Conservation (phyloP, 805 yeast genomes). For the Kuraishia borneana region DNA sequence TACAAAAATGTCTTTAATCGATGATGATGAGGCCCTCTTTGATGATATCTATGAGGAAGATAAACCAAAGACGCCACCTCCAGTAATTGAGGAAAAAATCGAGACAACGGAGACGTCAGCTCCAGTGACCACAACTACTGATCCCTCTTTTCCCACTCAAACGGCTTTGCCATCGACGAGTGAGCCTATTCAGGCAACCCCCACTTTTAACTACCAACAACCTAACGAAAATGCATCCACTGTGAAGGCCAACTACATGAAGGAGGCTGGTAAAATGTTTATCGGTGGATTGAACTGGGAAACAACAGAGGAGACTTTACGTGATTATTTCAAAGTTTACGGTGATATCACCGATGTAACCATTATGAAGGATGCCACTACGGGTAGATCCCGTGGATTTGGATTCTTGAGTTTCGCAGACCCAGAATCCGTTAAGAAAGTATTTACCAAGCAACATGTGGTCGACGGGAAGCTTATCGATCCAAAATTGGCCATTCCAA, state of each 20-base stretch:
- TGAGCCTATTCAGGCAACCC: constrained; percentile 16
- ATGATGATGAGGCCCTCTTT: constrained; percentile 90
- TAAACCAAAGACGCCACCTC: constrained; percentile 6
- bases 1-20: constrained; percentile 48
- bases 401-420: constrained; percentile 85
- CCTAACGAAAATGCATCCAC: constrained; percentile 5
- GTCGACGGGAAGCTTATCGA: constrained; percentile 94
- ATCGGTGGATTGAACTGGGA: constrained; percentile 98
- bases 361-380: constrained; percentile 81
- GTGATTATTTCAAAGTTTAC: constrained; percentile 71
- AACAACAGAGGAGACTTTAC: constrained; percentile 81
- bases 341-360: constrained; percentile 85
- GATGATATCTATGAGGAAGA: constrained; percentile 67
- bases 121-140: constrained; percentile 1
- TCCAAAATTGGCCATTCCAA: constrained; percentile 95
- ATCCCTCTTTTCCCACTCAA: constrained; percentile 9
- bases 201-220: constrained; percentile 5
- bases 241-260: constrained; percentile 6
- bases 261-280: constrained; percentile 77
- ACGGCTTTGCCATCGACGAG: constrained; percentile 17
- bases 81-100: constrained; percentile 12
- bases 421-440: constrained; percentile 76
- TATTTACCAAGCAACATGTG: constrained; percentile 75
- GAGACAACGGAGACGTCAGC: constrained; percentile 5
- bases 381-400: constrained; percentile 90